Evolutionary conservation across 208 protist species (phyloP), one percentile per base, ranked within the genome.

Genomic region (Trypanosoma boissoni): DNA sequence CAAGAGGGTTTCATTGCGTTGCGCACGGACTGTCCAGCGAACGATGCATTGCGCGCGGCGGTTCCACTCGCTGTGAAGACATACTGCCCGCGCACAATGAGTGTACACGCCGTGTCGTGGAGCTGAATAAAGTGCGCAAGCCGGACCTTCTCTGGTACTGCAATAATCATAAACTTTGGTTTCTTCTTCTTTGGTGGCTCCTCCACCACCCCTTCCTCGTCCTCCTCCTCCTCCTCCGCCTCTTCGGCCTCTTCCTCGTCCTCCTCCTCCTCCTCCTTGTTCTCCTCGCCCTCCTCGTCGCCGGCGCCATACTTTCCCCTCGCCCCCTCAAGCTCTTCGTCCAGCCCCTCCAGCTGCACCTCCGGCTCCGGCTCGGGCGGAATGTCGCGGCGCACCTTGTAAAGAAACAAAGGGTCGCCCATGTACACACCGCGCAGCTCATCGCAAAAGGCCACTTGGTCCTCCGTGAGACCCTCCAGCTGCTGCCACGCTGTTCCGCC

Each of bases 121-220:
- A 84, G 41, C 45, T 64, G 59, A 44, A 96, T 80, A 58, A 96
- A 96, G 68, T 94, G 80, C n/a, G 83, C 70, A 32, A 96, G 65
- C 1, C 91, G 86, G 26, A 85, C 69, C 5, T 67, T 63, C 51
- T 96, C 91, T 0, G 74, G 77, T 9, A 94, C 72, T 24, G 78
- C 77, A 31, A 94, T 49, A 46, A 96, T 86, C 58, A 85, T 73
- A 46, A 89, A 88, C 74, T 92, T 94, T 26, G 82, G 70, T 55
- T 73, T 68, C 42, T 78, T 77, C 56, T 80, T 78, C 29, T 58
- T 64, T 28, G 42, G 72, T 27, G 53, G 24, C 58, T 57, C 41
- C 60, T 56, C 58, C 58, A 68, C 61, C 37, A 58, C 60, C 3
- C 57, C 56, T 20, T 69, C 62, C 10, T 58, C 64, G 24, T 72